These are phyloP conservation scores for Prunus persica DNA, from an alignment of 306 rosid species.

Conservation along the genomic window Prunus_persica_NCBIv2 NC_034013.1:13162501-13163000, in stretches of 20 bases:
- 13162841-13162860: constrained; percentile 56
- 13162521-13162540: constrained; percentile 94
- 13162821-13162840: constrained; percentile 14
- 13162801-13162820: constrained; percentile 5
- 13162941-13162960: constrained; percentile 28
- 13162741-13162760: neutral
- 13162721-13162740: neutral
- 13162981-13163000: constrained; percentile 78
- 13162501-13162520: constrained; percentile 91
- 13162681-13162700: neutral
- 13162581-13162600: neutral
- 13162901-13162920: constrained; percentile 60
- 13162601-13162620: neutral
- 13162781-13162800: neutral
- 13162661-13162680: neutral
- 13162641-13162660: neutral
- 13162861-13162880: constrained; percentile 74
- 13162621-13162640: neutral
- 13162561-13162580: constrained; percentile 4
- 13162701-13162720: neutral
- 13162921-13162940: constrained; percentile 26
- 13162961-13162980: constrained; percentile 23
- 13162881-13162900: constrained; percentile 81
- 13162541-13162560: constrained; percentile 55
- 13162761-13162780: neutral